Conservation (phyloP, 495 filamentous ascomycete species). For the Aspergillus cavernicola region DNA sequence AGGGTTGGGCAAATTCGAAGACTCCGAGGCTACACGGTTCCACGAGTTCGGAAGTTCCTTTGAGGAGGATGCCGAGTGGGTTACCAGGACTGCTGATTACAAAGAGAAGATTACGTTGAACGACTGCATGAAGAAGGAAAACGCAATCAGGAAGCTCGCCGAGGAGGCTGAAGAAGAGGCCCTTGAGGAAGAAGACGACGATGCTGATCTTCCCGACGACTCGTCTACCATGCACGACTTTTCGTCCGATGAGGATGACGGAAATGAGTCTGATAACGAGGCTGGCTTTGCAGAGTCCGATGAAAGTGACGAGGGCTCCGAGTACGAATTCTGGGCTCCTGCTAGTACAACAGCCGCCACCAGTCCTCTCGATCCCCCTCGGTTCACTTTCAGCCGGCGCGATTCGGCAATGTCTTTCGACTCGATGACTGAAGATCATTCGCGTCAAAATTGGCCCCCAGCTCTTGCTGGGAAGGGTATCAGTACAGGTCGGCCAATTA, state of each 20-base stretch:
- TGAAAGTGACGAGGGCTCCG: slow-evolving; percentile 69
- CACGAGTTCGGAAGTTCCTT: slow-evolving; percentile 89
- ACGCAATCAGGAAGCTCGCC: slow-evolving; percentile 76
- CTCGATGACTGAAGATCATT: slow-evolving; percentile 49
- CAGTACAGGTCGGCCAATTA: slow-evolving; percentile 28
- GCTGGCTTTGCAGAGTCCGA: slow-evolving; percentile 89
- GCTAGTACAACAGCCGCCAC: slow-evolving; percentile 55
- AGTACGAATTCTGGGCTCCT: slow-evolving; percentile 76
- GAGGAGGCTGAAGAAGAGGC: slow-evolving; percentile 91
- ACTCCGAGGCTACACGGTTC: slow-evolving; percentile 71
- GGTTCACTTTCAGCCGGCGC: slow-evolving; percentile 42
- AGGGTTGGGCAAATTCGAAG: slow-evolving; percentile 54
- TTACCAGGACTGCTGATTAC: slow-evolving; percentile 59
- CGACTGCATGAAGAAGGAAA: slow-evolving; percentile 88
- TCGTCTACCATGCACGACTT: slow-evolving; percentile 63
- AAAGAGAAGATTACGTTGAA: slow-evolving; percentile 73
- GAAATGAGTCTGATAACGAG: slow-evolving; percentile 95
- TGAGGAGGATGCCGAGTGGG: slow-evolving; percentile 83
- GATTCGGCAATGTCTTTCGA: slow-evolving; percentile 63
- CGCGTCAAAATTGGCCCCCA: slow-evolving; percentile 28
- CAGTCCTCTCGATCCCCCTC: slow-evolving; percentile 49
- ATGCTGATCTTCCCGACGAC: slow-evolving; percentile 54
- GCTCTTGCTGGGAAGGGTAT: slow-evolving; percentile 24
- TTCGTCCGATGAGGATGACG: slow-evolving; percentile 52
- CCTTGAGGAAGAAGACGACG: slow-evolving; percentile 62